phyloP scores from a whole-genome alignment of 805 yeast species.

The Zygosaccharomyces siamensis region DNA sequence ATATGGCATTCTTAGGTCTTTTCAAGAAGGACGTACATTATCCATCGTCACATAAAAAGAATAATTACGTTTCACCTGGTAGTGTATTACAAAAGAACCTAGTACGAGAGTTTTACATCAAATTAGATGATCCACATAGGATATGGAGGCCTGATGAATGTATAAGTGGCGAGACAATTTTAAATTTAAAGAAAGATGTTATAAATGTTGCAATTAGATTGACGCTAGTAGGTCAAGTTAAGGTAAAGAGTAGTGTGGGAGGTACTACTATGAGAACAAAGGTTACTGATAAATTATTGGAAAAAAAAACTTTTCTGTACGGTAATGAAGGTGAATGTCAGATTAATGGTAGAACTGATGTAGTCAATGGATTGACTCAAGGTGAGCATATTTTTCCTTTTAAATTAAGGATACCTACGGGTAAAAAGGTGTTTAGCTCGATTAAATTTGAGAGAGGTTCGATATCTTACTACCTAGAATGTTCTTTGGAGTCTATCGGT shows the following conservation, averaged over 20 bases:
- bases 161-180: conserved; percentile 57
- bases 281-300: conserved; percentile 48
- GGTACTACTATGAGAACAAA: conserved; percentile 48
- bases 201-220: conserved; percentile 47
- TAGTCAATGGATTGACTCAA: conserved; percentile 49
- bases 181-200: conserved; percentile 52
- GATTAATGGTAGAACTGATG: conserved; percentile 5
- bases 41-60: conserved; percentile 16
- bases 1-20: conserved; percentile 12
- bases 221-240: conserved; percentile 52
- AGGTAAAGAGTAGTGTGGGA: conserved; percentile 46
- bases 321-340: conserved; percentile 38
- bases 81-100: conserved; percentile 28
- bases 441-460: conserved; percentile 84
- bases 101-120: conserved; percentile 62
- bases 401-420: conserved; percentile 67
- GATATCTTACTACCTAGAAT: conserved; percentile 52
- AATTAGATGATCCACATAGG: conserved; percentile 69
- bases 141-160: conserved; percentile 77
- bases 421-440: conserved; percentile 63
- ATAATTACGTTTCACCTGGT: conserved; percentile 23
- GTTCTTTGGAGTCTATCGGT: conserved; percentile 21
- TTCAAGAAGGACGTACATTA: conserved; percentile 13
- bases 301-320: conserved; percentile 54
- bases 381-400: conserved; percentile 91